Conservation (phyloP, 345 rosid species). For the Hibiscus trionum region DNA sequence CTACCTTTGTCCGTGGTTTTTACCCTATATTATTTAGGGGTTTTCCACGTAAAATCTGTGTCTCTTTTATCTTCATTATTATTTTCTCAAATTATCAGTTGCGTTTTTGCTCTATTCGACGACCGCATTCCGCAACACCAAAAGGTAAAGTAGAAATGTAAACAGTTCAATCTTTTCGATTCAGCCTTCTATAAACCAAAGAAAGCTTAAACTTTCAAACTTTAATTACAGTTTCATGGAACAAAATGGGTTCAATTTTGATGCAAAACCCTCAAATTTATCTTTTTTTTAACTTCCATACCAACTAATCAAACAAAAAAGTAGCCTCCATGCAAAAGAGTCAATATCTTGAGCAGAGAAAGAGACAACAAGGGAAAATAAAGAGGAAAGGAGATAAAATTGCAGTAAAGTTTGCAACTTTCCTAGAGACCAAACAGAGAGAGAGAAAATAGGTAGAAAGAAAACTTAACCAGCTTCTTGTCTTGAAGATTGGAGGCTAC, state of each 20-base stretch:
- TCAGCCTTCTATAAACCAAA: constrained; percentile 3
- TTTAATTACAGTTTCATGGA: neutral
- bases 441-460: neutral
- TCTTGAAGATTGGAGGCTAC: constrained; percentile 32
- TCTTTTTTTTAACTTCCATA: neutral
- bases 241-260: neutral
- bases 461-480: constrained; percentile 24
- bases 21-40: too few relatives aligned
- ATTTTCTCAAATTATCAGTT: too few relatives aligned
- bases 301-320: neutral
- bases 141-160: too few relatives aligned
- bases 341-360: neutral
- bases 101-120: too few relatives aligned
- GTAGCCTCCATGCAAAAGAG: neutral
- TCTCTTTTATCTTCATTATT: too few relatives aligned
- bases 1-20: too few relatives aligned
- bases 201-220: neutral
- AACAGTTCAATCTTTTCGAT: neutral
- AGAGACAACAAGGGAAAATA: neutral
- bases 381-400: neutral
- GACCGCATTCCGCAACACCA: too few relatives aligned
- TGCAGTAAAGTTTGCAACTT: neutral
- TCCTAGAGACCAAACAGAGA: constrained; percentile 15
- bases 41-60: too few relatives aligned
- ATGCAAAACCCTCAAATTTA: neutral